These are phyloP conservation scores for Fusarium xylarioides DNA, from an alignment of 2,329 filamentous ascomycete genomes.

Conservation along the genomic window DNA sequence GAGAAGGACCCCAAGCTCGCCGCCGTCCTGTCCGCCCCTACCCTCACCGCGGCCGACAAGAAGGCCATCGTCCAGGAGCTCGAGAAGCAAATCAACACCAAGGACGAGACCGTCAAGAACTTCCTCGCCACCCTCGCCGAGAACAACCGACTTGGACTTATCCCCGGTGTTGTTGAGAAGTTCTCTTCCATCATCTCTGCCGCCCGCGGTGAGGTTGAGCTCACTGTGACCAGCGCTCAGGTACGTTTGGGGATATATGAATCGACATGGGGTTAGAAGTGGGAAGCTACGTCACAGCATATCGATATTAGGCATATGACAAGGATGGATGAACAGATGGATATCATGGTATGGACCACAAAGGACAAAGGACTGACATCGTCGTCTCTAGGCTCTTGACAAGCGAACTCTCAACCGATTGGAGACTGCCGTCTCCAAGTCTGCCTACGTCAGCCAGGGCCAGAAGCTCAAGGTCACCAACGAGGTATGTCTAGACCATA, in stretches of 20 bases:
- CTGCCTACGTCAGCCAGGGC: constrained; percentile 84
- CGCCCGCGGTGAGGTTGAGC: constrained; percentile 89
- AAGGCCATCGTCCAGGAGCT: constrained; percentile 85
- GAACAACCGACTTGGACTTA: constrained; percentile 91
- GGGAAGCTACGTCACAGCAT: constrained; percentile 23
- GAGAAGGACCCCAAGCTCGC: constrained; percentile 85
- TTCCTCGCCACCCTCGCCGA: constrained; percentile 89
- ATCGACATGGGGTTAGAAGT: constrained; percentile 6
- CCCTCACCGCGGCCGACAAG: constrained; percentile 83
- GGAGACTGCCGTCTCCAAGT: constrained; percentile 89
- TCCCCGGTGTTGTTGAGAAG: constrained; percentile 86
- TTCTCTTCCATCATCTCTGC: constrained; percentile 89
- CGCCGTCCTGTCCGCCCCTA: constrained; percentile 80
- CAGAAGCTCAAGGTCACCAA: constrained; percentile 99
- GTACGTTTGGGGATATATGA: constrained; percentile 59
- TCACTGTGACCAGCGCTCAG: constrained; percentile 89
- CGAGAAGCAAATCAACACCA: constrained; percentile 78
- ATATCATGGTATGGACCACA: background rate
- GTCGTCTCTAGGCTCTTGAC: constrained; percentile 75
- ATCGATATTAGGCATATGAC: background rate
- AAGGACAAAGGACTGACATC: constrained; percentile 29
- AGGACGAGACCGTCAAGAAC: constrained; percentile 90
- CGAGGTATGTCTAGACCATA: constrained; percentile 65
- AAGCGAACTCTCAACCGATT: constrained; percentile 85
- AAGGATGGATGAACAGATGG: constrained; percentile 3